Percentiles rank a stretch among this genome's conserved stretches.
Conservation (phyloP, 306 rosid species). For the Pterocarpus macrocarpus region DNA sequence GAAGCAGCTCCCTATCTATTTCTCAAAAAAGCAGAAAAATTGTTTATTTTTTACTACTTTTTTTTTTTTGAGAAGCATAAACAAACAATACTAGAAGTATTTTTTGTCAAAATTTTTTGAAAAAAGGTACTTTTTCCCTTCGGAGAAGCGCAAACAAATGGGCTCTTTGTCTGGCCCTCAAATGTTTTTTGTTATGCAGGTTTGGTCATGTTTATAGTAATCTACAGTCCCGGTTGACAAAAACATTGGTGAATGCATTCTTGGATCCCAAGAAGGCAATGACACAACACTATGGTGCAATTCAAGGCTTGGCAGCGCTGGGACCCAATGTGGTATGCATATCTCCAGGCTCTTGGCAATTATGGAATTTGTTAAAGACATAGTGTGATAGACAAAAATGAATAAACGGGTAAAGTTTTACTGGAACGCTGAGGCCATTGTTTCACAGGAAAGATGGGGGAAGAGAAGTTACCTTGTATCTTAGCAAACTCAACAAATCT, state of each 20-base stretch:
- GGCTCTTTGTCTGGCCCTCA: neutral
- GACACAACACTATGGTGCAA: constrained; percentile 90
- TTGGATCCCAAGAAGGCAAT: constrained; percentile 83
- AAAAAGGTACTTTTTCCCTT: no score
- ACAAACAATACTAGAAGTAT: no score
- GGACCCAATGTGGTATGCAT: constrained; percentile 83
- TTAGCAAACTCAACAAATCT: constrained; percentile 6
- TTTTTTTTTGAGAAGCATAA: no score
- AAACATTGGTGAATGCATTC: constrained; percentile 84
- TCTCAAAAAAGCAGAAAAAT: no score
- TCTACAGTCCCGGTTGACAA: constrained; percentile 82
- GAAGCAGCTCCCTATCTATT: no score
- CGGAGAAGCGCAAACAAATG: no score
- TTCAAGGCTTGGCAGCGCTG: constrained; percentile 80
- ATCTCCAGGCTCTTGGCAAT: constrained; percentile 43
- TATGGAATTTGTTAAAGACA: constrained; percentile 10
- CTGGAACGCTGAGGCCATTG: constrained; percentile 11
- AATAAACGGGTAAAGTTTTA: neutral
- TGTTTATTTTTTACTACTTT: no score
- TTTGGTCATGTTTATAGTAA: constrained; percentile 85
- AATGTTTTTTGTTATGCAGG: constrained; percentile 55
- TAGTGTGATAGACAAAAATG: constrained; percentile 8
- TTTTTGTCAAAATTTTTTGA: no score
- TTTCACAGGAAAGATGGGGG: constrained; percentile 6
- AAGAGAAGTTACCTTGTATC: constrained; percentile 15